Evolutionary conservation across 73 alveolate species (phyloP).

Genomic region (Breviolum minutum): DNA sequence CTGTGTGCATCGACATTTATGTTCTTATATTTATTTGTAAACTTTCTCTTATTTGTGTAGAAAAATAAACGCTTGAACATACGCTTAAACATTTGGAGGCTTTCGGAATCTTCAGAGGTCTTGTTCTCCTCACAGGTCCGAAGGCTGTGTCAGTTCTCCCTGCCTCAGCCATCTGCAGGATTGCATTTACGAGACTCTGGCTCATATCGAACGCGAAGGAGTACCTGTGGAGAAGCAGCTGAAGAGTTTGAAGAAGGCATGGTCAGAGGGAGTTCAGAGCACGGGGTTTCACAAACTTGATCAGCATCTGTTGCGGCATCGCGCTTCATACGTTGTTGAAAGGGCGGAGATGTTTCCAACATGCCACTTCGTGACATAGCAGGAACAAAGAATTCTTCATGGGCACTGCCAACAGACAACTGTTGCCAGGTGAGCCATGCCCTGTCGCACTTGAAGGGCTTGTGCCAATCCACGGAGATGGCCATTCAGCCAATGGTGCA

Average conservation of each 20-base stretch:
- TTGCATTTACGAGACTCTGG: conserved; percentile 87
- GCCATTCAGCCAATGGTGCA: conserved; percentile 95
- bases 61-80: too few relatives aligned
- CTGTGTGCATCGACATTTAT: too few relatives aligned
- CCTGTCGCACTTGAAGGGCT: conserved; percentile 29
- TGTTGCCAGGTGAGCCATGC: conserved; percentile 31
- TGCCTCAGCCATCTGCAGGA: conserved; percentile 15
- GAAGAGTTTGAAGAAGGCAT: conserved; percentile 80
- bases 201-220: conserved; percentile 86
- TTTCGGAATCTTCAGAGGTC: too few relatives aligned
- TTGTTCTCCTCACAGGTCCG: not conserved
- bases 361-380: too few relatives aligned
- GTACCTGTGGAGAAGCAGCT: conserved; percentile 93
- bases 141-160: not conserved
- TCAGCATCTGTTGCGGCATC: too few relatives aligned
- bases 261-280: not conserved
- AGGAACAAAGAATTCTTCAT: too few relatives aligned
- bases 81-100: not conserved
- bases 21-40: too few relatives aligned
- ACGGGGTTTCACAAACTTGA: not conserved
- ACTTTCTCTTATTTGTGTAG: too few relatives aligned
- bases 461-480: conserved; percentile 51
- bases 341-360: too few relatives aligned
- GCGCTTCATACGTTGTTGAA: too few relatives aligned
- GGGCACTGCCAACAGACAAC: too few relatives aligned